Evolutionary conservation across 257 asterid genomes (phyloP), one percentile per base, ranked within the genome.

Genomic region (Scutellaria galericulata): DNA sequence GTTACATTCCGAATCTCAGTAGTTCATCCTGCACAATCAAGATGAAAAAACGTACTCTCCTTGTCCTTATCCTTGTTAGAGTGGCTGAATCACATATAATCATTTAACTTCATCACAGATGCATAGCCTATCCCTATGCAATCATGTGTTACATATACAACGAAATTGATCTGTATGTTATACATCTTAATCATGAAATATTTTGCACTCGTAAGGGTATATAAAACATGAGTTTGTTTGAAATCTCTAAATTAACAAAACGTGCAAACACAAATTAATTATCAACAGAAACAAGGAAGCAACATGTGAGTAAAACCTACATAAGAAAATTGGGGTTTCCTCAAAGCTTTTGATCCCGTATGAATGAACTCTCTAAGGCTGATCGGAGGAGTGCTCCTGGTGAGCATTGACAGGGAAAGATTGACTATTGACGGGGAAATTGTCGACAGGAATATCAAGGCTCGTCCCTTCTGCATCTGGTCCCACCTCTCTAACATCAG

Each of bases 401-500:
- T 83, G 90, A 7, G 79, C 76, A 54, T 87, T 52, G 64, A 15
- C 61, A 5, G 77, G 73, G 47, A 44, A 44, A 44, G 47, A 44
- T 44, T 46, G n/a, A 46, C 52, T 46, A 20, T 51, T 80, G 60
- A 66, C 78, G 9, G 96, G 93, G 72, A 76, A 80, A 62, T 70
- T 75, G 68, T 87, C 97, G 9, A 87, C 96, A 1, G 97, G 83
- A 61, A 94, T 91, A 78, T 94, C 98, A 42, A 72, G 87, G 82
- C 96, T 89, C 80, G 68, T 84, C 51, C 78, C 75, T 75, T 83
- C 92, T 18, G 81, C 82, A 70, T 81, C 92, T 6, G 88, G 88
- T 46, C 89, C 83, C 37, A 94, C 93, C 82, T 91, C 99, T 81
- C 96, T 79, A 20, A 94, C 99, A 59, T 94, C 95, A 14, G 98